Evolutionary conservation across 148 eudicot genomes (phyloP).

Genomic region (Selenicereus undatus): DNA sequence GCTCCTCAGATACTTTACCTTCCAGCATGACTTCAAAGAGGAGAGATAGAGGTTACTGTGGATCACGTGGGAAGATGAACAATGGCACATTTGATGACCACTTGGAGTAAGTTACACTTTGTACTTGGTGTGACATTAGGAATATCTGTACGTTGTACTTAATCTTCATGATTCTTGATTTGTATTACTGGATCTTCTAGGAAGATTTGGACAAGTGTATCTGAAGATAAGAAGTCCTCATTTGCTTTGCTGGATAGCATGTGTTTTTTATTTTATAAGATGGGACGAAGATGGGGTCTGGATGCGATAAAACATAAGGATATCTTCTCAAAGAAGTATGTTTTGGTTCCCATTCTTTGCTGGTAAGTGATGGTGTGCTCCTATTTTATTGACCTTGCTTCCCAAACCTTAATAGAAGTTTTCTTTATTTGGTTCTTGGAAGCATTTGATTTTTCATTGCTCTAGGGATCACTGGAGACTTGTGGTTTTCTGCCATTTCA

Average conservation of each 20-base stretch:
- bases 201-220: slow-evolving; percentile 46
- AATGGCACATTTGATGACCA: slow-evolving; percentile 32
- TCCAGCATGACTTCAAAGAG: slow-evolving; percentile 20
- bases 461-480: slow-evolving; percentile 74
- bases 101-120: slow-evolving; percentile 42
- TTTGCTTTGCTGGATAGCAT: slow-evolving; percentile 47
- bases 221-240: slow-evolving; percentile 38
- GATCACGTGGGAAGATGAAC: slow-evolving; percentile 31
- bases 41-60: slow-evolving; percentile 1
- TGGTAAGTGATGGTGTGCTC: slow-evolving; percentile 43
- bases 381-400: no score
- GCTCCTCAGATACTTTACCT: slow-evolving; percentile 11
- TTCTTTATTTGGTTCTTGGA: not conserved
- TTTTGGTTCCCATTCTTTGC: slow-evolving; percentile 63
- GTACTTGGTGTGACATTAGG: not conserved
- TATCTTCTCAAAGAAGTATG: slow-evolving; percentile 67
- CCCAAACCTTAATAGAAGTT: not conserved
- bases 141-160: not conserved
- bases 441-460: slow-evolving; percentile 4
- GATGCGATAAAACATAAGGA: slow-evolving; percentile 42
- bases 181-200: slow-evolving; percentile 24
- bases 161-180: not conserved
- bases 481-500: slow-evolving; percentile 65
- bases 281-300: slow-evolving; percentile 37
- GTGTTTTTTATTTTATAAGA: slow-evolving; percentile 47